Evolutionary conservation across 1,284 basidiomycete species (phyloP).

Genomic region (Ustilago crameri): DNA sequence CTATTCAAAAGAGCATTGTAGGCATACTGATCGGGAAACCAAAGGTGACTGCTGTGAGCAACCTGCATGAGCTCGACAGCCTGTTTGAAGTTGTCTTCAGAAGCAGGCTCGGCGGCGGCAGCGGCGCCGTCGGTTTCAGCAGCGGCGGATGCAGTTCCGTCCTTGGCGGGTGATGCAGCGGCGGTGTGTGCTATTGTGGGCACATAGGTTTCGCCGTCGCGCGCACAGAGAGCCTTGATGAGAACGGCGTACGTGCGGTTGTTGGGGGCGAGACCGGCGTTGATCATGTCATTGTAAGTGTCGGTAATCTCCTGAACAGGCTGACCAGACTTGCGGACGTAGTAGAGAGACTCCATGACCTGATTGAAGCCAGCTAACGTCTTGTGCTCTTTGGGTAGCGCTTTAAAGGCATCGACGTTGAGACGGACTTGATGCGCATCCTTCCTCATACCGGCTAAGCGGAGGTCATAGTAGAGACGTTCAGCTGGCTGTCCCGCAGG

Average conservation of each 20-base stretch:
- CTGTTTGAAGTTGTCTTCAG: constrained; percentile 33
- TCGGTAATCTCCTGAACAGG: constrained; percentile 76
- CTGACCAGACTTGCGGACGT: constrained; percentile 72
- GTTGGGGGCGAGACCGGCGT: constrained; percentile 77
- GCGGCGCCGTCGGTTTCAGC: neutral
- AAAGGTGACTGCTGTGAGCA: constrained; percentile 64
- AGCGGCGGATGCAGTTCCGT: neutral
- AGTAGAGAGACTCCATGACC: constrained; percentile 74
- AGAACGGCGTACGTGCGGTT: constrained; percentile 77
- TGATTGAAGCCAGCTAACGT: constrained; percentile 74
- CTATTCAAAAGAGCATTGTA: constrained; percentile 77
- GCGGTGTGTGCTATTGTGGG: neutral
- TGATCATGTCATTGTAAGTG: constrained; percentile 81
- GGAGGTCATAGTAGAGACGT: constrained; percentile 26
- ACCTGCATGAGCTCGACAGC: constrained; percentile 74
- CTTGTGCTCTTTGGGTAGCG: constrained; percentile 51
- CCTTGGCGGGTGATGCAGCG: constrained; percentile 1
- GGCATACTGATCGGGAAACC: constrained; percentile 69
- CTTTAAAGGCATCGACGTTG: constrained; percentile 50
- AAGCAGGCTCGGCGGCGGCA: neutral
- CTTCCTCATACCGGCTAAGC: constrained; percentile 11
- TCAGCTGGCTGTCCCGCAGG: constrained; percentile 11
- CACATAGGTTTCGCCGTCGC: constrained; percentile 75
- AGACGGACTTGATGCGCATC: constrained; percentile 21
- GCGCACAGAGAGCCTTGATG: constrained; percentile 77